phyloP scores from a whole-genome alignment of 2,329 filamentous ascomycete genomes.

The Aureobasidium melanogenum region DNA sequence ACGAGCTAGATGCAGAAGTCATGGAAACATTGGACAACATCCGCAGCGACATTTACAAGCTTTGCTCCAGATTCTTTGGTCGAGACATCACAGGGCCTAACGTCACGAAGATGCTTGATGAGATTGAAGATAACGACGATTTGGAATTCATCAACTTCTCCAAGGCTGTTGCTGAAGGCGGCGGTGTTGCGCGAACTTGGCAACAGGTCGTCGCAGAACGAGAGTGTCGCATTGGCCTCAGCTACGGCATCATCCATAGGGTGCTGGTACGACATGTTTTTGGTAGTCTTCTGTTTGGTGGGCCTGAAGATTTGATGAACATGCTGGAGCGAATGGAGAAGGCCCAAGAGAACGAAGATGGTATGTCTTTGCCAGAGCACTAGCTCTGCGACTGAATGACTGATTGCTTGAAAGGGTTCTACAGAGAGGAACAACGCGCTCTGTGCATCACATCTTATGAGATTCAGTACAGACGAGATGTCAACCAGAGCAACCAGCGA shows the following conservation, averaged over 20 bases:
- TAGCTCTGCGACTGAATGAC: background rate
- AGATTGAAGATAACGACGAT: background rate
- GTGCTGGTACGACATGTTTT: slow-evolving; percentile 26
- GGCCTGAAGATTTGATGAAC: slow-evolving; percentile 11
- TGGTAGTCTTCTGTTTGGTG: slow-evolving; percentile 22
- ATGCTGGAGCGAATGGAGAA: slow-evolving; percentile 31
- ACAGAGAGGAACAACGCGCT: slow-evolving; percentile 19
- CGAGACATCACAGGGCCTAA: background rate
- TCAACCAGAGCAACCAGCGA: background rate
- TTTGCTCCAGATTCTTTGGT: background rate
- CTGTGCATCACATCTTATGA: slow-evolving; percentile 7
- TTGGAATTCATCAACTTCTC: slow-evolving; percentile 19
- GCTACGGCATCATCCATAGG: slow-evolving; percentile 21
- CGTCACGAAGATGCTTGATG: background rate
- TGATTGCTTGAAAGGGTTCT: slow-evolving; percentile 20
- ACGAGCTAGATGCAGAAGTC: background rate
- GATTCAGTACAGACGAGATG: background rate
- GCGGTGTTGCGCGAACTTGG: slow-evolving; percentile 19
- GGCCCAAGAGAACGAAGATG: slow-evolving; percentile 32
- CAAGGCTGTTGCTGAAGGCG: slow-evolving; percentile 25
- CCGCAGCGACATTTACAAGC: background rate
- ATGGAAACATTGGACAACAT: background rate
- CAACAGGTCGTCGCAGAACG: slow-evolving; percentile 16
- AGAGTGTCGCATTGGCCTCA: slow-evolving; percentile 17
- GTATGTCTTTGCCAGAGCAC: slow-evolving; percentile 10